Base-by-base conservation (phyloP, 345 rosid genomes). In the Pugionium dolabratum region DNA sequence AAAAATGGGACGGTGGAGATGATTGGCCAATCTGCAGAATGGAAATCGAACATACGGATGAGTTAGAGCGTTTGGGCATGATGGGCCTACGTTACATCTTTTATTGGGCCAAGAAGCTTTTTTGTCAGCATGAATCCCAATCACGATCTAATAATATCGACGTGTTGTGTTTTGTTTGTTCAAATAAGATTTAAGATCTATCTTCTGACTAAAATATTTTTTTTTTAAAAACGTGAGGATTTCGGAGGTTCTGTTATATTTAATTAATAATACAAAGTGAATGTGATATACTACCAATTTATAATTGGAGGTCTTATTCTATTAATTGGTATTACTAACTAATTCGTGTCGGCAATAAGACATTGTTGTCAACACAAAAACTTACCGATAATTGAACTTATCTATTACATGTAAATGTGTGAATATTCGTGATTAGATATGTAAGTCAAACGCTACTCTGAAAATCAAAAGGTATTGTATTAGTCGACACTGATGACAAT, bases 211-310 rank as follows among this genome's bases (percentile, higher is more conserved):
- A 50, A 2, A 36, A 48, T 40, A 60, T 18, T 11, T 33, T 18
- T 11, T 33, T 28, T 26, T 28, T n/a, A 0, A 1, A 54, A 62
- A 70, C 49, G 62, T 62, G 69, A 62, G 49, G 60, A 30, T 62
- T 71, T 18, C 50, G 55, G 64, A 71, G 37, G 52, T 63, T 62
- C 37, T 37, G 40, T 42, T 56, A 48, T 71, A 71, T 64, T 64
- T 48, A 64, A 71, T 71, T 48, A 26, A 33, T 42, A 4, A 11
- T 33, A 48, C 28, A 49, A 63, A 63, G 25, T 64, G 75, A 71
- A 49, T 47, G 53, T 56, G 75, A 71, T 71, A 56, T 56, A 64
- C 75, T 64, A 71, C 69, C 28, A 71, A 63, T 50, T 56, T 49
- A 64, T 64, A 57, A 64, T 57, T 49, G 39, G 3, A 59, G 65